phyloP scores from a whole-genome alignment of 1,139 yeast genomes.

The Casaregolazyma suthepensis region DNA sequence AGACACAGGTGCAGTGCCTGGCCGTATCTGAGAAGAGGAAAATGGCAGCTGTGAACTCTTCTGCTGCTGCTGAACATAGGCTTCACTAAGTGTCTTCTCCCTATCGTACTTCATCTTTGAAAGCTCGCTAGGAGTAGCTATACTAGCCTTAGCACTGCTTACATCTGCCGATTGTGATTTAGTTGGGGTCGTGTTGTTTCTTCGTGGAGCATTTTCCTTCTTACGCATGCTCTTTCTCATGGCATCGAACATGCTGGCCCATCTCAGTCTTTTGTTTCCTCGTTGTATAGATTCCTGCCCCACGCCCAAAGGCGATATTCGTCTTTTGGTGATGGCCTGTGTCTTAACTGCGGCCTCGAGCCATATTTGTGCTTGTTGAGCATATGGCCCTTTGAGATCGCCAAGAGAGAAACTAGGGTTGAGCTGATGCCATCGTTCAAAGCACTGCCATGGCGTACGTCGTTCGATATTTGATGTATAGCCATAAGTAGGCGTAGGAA shows the following conservation, averaged over 20 bases:
- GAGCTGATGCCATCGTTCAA: constrained; percentile 89
- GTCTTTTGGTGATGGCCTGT: constrained; percentile 77
- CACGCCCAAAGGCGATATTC: constrained; percentile 88
- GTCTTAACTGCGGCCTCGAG: constrained; percentile 84
- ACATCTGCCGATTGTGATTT: constrained; percentile 29
- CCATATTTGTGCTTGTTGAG: constrained; percentile 85
- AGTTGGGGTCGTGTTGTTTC: constrained; percentile 34
- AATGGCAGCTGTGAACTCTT: constrained; percentile 15
- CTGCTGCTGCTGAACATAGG: constrained; percentile 47
- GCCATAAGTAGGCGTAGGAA: constrained; percentile 55
- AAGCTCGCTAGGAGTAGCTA: constrained; percentile 81
- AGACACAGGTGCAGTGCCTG: constrained; percentile 7
- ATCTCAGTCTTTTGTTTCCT: constrained; percentile 81
- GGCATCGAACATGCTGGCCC: constrained; percentile 98
- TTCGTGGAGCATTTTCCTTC: constrained; percentile 64
- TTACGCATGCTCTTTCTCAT: constrained; percentile 85
- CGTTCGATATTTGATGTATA: constrained; percentile 86
- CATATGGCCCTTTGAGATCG: constrained; percentile 84
- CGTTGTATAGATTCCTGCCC: constrained; percentile 87
- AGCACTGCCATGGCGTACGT: constrained; percentile 98
- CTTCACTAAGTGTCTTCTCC: constrained; percentile 76
- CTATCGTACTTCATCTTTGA: constrained; percentile 76
- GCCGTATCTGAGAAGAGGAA: constrained; percentile 7
- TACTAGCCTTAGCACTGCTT: constrained; percentile 16
- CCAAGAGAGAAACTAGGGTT: constrained; percentile 79